These are phyloP conservation scores for Ascomycota sp. DNA, from an alignment of 2,329 filamentous ascomycete genomes.

Conservation along the genomic window DNA sequence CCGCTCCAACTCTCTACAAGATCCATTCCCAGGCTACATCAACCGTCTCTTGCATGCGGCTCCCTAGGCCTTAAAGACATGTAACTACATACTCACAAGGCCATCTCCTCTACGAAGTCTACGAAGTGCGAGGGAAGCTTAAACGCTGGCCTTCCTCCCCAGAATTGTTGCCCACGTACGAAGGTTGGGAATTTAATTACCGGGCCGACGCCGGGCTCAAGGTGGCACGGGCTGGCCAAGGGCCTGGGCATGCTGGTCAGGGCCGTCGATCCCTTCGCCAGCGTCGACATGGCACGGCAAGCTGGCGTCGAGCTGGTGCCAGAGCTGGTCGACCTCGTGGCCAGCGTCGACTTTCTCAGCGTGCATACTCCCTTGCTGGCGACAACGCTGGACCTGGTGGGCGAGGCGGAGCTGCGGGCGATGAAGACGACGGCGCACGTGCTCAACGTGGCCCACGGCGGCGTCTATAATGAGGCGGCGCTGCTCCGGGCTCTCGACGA, in stretches of 20 bases:
- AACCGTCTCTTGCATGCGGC: too few relatives aligned
- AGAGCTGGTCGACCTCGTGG: slow-evolving; percentile 37
- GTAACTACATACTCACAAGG: too few relatives aligned
- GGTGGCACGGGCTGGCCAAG: slow-evolving; percentile 58
- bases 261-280: slow-evolving; percentile 62
- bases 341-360: slow-evolving; percentile 54
- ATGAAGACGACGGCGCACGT: slow-evolving; percentile 61
- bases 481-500: slow-evolving; percentile 49
- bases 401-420: slow-evolving; percentile 39
- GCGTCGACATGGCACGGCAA: slow-evolving; percentile 45
- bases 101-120: too few relatives aligned
- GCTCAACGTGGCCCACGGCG: slow-evolving; percentile 61
- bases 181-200: too few relatives aligned
- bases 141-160: too few relatives aligned
- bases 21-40: too few relatives aligned
- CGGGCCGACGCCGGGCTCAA: slow-evolving; percentile 71
- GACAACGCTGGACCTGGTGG: slow-evolving; percentile 55
- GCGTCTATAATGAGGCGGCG: slow-evolving; percentile 60
- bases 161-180: too few relatives aligned
- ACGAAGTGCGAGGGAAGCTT: too few relatives aligned
- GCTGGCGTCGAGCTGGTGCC: slow-evolving; percentile 44
- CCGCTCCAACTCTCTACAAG: too few relatives aligned
- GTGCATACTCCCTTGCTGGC: slow-evolving; percentile 66
- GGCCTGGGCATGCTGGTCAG: slow-evolving; percentile 58
- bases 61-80: too few relatives aligned